Evolutionary conservation across 192 early-diverging fungal genomes (phyloP).

Genomic region (Phycomyces blakesleeanus): DNA sequence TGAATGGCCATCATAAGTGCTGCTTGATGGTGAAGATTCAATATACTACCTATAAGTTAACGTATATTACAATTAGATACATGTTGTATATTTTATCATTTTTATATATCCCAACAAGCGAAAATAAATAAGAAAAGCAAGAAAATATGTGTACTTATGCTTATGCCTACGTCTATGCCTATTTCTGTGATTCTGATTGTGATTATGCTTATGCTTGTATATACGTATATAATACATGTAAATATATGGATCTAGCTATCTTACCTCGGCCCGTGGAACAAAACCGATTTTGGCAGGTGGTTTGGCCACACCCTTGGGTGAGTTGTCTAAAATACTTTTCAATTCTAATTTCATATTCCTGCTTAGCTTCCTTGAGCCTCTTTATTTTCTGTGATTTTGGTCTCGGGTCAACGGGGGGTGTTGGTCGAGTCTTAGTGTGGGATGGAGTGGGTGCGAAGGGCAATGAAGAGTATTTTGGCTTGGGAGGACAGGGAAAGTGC

Average conservation of each 20-base stretch:
- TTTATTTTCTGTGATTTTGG: conserved; percentile 6
- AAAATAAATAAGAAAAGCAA: too few species aligned
- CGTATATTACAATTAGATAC: too few species aligned
- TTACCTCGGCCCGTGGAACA: conserved; percentile 16
- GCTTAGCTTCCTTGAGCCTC: conserved; percentile 10
- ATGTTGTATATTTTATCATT: too few species aligned
- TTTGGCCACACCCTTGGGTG: conserved; percentile 11
- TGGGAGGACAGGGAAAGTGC: neutral
- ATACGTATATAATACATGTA: neutral
- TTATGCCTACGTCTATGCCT: too few species aligned
- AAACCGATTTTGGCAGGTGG: conserved; percentile 10
- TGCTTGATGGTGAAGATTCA: conserved; percentile 17
- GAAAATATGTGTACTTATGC: too few species aligned
- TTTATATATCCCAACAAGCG: too few species aligned
- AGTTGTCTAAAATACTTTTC: conserved; percentile 16
- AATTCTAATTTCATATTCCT: conserved; percentile 12
- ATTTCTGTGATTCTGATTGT: too few species aligned
- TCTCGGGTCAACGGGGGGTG: neutral
- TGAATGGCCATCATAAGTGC: conserved; percentile 19
- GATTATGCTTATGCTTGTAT: too few species aligned
- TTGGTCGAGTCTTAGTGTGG: neutral
- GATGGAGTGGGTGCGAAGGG: neutral
- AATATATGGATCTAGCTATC: neutral
- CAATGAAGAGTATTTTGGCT: neutral
- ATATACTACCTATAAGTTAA: conserved; percentile 15